A percentile compares a stretch with the other conserved stretches of the same genome.
These are phyloP conservation scores for Trichoderma erinaceum DNA, from an alignment of 495 filamentous ascomycete species.

Conservation along the genomic window DNA sequence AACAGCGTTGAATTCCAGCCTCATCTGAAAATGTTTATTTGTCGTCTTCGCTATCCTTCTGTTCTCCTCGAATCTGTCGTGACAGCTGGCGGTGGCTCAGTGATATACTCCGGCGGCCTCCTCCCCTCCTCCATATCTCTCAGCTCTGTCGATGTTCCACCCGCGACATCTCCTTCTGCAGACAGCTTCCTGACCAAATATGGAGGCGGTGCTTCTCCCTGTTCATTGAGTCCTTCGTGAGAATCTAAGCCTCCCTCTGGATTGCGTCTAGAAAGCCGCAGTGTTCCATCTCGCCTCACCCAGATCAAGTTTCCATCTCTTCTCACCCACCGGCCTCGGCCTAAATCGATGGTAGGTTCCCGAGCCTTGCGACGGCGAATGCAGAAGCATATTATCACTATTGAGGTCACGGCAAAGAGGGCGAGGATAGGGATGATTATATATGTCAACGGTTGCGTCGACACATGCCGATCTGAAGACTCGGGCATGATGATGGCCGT, in stretches of 20 bases:
- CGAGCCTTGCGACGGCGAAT: slow-evolving; percentile 18
- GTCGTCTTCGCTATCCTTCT: background rate
- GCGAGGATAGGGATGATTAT: slow-evolving; percentile 24
- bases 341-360: slow-evolving; percentile 19
- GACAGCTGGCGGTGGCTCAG: slow-evolving; percentile 10
- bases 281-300: background rate
- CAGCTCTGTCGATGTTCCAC: background rate
- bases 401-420: slow-evolving; percentile 19
- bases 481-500: slow-evolving; percentile 13
- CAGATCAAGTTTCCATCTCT: slow-evolving; percentile 15
- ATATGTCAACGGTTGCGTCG: slow-evolving; percentile 5
- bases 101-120: slow-evolving; percentile 5
- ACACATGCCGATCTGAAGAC: background rate
- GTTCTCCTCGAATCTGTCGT: slow-evolving; percentile 1
- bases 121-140: slow-evolving; percentile 13
- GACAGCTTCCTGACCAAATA: slow-evolving; percentile 27
- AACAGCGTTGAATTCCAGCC: too few relatives aligned
- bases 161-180: background rate
- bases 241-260: slow-evolving; percentile 5
- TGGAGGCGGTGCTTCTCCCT: slow-evolving; percentile 53
- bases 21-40: too few relatives aligned
- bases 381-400: slow-evolving; percentile 21
- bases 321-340: slow-evolving; percentile 26
- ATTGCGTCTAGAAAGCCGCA: slow-evolving; percentile 1
- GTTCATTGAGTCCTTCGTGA: slow-evolving; percentile 51